Evolutionary conservation across 2,329 filamentous ascomycete species (phyloP).

Genomic region (Annulohypoxylon truncatum): DNA sequence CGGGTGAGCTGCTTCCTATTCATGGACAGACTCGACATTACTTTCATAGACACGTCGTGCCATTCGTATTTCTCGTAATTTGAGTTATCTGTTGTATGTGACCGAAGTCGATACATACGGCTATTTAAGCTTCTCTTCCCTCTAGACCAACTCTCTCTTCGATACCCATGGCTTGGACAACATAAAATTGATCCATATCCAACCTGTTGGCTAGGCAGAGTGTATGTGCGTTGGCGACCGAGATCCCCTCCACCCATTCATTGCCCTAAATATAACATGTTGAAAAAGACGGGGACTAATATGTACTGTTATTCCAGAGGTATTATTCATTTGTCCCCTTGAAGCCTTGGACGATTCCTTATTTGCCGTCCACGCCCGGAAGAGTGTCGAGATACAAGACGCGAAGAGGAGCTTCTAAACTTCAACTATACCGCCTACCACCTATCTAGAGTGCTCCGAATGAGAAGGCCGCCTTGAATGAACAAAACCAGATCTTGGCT

Average conservation of each 20-base stretch:
- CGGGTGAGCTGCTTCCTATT: background rate
- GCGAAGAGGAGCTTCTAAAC: constrained; percentile 17
- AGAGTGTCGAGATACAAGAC: constrained; percentile 19
- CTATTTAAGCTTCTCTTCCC: background rate
- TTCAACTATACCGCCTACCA: constrained; percentile 21
- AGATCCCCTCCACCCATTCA: background rate
- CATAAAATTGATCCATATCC: background rate
- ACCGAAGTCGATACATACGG: background rate
- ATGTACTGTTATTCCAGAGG: constrained; percentile 28
- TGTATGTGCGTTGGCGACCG: background rate
- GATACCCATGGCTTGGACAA: background rate
- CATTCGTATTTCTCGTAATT: background rate
- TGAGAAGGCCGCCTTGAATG: constrained; percentile 21
- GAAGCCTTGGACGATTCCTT: constrained; percentile 10
- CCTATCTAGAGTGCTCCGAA: constrained; percentile 30
- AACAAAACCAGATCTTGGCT: constrained; percentile 28
- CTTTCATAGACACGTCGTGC: background rate
- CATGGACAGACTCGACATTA: background rate
- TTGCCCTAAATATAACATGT: background rate
- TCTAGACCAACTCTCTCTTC: background rate
- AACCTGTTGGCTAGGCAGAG: background rate
- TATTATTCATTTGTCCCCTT: constrained; percentile 19
- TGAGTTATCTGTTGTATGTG: background rate
- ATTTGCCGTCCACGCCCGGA: constrained; percentile 12
- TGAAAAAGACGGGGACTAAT: constrained; percentile 6